phyloP scores from a whole-genome alignment of 1,284 basidiomycete species.

The Trichosporon sp. region DNA sequence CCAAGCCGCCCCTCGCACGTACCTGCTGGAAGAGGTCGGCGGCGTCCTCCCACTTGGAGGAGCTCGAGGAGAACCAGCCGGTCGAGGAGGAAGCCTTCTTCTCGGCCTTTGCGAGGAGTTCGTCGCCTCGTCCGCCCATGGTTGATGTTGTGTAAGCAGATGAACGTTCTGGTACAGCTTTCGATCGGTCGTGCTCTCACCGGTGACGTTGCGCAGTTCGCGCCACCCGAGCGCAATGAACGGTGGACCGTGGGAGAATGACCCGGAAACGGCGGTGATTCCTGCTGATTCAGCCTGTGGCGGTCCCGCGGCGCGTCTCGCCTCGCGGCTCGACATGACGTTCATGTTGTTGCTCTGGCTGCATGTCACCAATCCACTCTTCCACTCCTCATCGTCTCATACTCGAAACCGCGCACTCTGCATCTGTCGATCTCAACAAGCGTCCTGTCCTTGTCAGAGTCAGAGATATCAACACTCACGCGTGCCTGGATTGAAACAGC shows the following conservation, averaged over 20 bases:
- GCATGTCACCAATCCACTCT: constrained; percentile 17
- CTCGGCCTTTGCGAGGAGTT: constrained; percentile 76
- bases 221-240: background rate
- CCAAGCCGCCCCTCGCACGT: constrained; percentile 1
- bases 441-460: background rate
- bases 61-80: constrained; percentile 75
- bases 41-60: constrained; percentile 83
- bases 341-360: background rate
- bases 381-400: constrained; percentile 12
- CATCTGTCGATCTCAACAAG: constrained; percentile 1
- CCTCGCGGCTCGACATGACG: background rate
- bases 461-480: constrained; percentile 7
- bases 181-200: background rate
- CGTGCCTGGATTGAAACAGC: constrained; percentile 5
- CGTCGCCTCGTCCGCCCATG: constrained; percentile 43
- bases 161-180: background rate
- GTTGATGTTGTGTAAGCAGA: constrained; percentile 6
- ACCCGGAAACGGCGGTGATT: constrained; percentile 10
- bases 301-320: background rate
- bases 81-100: constrained; percentile 80
- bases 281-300: constrained; percentile 17
- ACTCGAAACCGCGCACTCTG: background rate
- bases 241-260: constrained; percentile 13
- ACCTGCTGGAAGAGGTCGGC: constrained; percentile 70
- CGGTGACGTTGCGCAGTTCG: constrained; percentile 8